These are phyloP conservation scores for Pyrenophora teres DNA, from an alignment of 2,329 filamentous ascomycete genomes.

Conservation along the genomic window DNA sequence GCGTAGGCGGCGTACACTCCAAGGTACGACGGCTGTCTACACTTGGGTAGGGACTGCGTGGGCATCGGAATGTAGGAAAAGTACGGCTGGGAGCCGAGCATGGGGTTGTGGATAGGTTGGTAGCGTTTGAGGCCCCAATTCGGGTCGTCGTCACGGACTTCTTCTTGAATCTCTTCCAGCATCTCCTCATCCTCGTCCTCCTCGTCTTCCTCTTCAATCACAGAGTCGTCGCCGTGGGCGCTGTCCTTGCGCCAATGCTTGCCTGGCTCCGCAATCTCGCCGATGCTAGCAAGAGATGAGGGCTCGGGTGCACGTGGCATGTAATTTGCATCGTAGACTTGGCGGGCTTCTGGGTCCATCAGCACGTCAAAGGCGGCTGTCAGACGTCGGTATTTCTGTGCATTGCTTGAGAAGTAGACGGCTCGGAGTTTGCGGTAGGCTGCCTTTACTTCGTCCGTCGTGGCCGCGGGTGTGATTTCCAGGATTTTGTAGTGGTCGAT, in stretches of 20 bases:
- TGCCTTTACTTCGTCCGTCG: slow-evolving; percentile 36
- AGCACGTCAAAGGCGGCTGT: slow-evolving; percentile 40
- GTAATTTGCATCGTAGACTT: slow-evolving; percentile 36
- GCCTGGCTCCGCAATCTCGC: slow-evolving; percentile 21
- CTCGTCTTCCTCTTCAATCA: slow-evolving; percentile 23
- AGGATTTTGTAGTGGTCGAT: slow-evolving; percentile 42
- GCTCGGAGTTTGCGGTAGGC: slow-evolving; percentile 35
- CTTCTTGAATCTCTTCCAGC: slow-evolving; percentile 13
- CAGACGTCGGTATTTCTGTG: slow-evolving; percentile 37
- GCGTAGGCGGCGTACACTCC: slow-evolving; percentile 23
- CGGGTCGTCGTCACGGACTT: slow-evolving; percentile 25
- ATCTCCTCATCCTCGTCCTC: slow-evolving; percentile 24
- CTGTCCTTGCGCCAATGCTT: slow-evolving; percentile 32
- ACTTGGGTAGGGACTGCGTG: slow-evolving; percentile 9
- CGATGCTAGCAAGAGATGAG: slow-evolving; percentile 14
- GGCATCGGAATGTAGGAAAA: slow-evolving; percentile 34
- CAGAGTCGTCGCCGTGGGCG: slow-evolving; percentile 23
- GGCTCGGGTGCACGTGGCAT: slow-evolving; percentile 6
- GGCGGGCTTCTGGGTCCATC: slow-evolving; percentile 32
- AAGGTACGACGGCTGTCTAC: slow-evolving; percentile 32
- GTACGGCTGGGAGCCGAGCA: slow-evolving; percentile 33
- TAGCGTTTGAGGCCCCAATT: slow-evolving; percentile 36
- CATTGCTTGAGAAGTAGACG: slow-evolving; percentile 36
- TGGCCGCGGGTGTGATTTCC: slow-evolving; percentile 28
- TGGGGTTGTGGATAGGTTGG: slow-evolving; percentile 19